Percentiles rank a stretch among this genome's conserved stretches.
These are phyloP conservation scores for Solanum pimpinellifolium DNA, from an alignment of 257 asterid species.

Conservation along the genomic window DNA sequence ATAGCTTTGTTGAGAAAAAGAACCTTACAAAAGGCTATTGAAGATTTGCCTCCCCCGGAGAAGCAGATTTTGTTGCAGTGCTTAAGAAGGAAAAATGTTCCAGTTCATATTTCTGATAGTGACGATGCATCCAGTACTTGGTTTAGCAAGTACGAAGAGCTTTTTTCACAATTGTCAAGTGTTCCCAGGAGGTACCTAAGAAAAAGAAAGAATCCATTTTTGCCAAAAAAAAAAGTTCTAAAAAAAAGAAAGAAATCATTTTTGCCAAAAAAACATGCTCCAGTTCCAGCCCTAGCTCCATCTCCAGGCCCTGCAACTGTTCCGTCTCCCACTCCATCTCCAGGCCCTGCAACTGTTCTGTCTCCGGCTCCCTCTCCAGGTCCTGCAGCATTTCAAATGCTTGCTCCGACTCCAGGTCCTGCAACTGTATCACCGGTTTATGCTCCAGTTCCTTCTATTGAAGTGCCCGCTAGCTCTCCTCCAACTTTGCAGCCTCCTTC, in stretches of 20 bases:
- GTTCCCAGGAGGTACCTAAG: slow-evolving; percentile 65
- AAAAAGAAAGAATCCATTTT: neutral
- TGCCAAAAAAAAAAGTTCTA: slow-evolving; percentile 1
- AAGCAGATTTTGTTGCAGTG: slow-evolving; percentile 26
- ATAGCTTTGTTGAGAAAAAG: slow-evolving; percentile 15
- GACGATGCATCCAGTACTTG: neutral
- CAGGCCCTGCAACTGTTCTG: neutral
- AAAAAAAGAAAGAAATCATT: slow-evolving; percentile 8
- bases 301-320: neutral
- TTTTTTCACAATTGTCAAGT: slow-evolving; percentile 17
- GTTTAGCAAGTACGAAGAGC: slow-evolving; percentile 14
- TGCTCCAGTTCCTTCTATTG: slow-evolving; percentile 9
- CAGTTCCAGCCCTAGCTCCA: neutral
- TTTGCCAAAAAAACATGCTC: neutral
- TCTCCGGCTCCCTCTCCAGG: neutral
- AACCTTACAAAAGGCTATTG: slow-evolving; percentile 17
- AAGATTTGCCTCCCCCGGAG: slow-evolving; percentile 24
- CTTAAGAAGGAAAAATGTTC: slow-evolving; percentile 18
- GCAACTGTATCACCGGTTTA: slow-evolving; percentile 5
- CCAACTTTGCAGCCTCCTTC: slow-evolving; percentile 12
- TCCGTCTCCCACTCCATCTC: neutral
- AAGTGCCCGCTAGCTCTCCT: slow-evolving; percentile 11
- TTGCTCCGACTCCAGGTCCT: slow-evolving; percentile 13
- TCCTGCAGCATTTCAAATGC: neutral
- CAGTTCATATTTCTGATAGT: neutral